Conservation (phyloP, 2,329 filamentous ascomycete species). For the Monilinia aucupariae region DNA sequence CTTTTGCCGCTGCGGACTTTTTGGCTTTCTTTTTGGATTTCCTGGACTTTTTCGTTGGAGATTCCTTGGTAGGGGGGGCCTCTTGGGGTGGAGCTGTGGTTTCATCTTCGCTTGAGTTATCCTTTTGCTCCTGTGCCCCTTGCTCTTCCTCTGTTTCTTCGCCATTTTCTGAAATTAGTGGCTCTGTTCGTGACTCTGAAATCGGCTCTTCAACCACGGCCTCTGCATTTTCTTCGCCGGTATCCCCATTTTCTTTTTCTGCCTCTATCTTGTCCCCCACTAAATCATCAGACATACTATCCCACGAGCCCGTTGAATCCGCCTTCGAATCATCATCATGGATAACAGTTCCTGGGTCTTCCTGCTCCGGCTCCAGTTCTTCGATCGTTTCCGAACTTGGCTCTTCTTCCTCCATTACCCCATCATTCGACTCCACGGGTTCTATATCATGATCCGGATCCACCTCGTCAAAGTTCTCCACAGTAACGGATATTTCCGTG, state of each 20-base stretch:
- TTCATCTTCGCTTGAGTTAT: slow-evolving; percentile 5
- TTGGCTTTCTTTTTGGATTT: slow-evolving; percentile 9
- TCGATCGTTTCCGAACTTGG: neutral
- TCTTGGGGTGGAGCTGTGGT: neutral
- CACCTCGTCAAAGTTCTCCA: slow-evolving; percentile 32
- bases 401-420: neutral
- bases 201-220: neutral
- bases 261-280: slow-evolving; percentile 1
- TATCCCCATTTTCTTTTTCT: neutral
- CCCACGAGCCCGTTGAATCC: slow-evolving; percentile 13
- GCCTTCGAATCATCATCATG: slow-evolving; percentile 6
- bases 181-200: neutral
- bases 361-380: neutral
- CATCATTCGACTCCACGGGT: neutral
- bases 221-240: slow-evolving; percentile 2
- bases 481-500: slow-evolving; percentile 32
- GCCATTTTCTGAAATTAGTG: neutral
- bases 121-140: slow-evolving; percentile 1
- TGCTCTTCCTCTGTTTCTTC: slow-evolving; percentile 3
- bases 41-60: neutral
- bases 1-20: slow-evolving; percentile 5
- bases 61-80: neutral
- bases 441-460: slow-evolving; percentile 24
- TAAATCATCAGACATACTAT: slow-evolving; percentile 14
- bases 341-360: slow-evolving; percentile 5